Base-by-base conservation (phyloP, 345 rosid genomes). In the Fremontodendron californicum region DNA sequence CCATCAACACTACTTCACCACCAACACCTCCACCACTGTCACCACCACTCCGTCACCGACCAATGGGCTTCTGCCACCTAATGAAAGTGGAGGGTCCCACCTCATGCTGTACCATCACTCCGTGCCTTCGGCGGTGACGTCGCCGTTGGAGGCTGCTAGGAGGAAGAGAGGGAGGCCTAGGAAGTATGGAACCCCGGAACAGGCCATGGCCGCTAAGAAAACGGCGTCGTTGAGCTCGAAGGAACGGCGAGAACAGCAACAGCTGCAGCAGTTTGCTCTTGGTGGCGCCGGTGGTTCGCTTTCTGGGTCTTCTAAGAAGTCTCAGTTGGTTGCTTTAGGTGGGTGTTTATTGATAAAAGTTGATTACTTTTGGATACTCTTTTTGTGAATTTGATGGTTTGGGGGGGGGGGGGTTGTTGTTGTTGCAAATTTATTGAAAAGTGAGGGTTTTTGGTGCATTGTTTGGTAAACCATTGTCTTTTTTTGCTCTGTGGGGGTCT, bases 131-230 rank as follows among this genome's bases (percentile, higher is more conserved):
- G 91, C 88, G 37, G 87, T 87, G 73, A 82, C 87, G 43, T 86
- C 87, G 27, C 86, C 91, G 29, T 82, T 86, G 63, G 94, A 90
- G 79, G 84, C 90, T 0, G 82, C 89, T 4, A 89, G 84, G 89
- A 85, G 96, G 86, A 96, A 89, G 92, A 85, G 99, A 29, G 99
- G 99, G 3, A 82, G 99, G 60, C 99, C 98, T 6, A 85, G 99
- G 86, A 96, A 96, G 94, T 93, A 96, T 75, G 98, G 88, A 0
- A 96, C 99, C n/a, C 98, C 93, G 16, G 99, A 94, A 51, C 94
- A 89, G 77, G 99, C 97, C 64, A 60, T 92, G 72, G 98, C 94
- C 0, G 99, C 98, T 12, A 95, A 89, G 90, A 93, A 89, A 81
- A 82, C 89, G 82, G 92, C 94, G 2, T 78, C 91, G 57, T 85